These are phyloP conservation scores for Penicillium longicatenatum DNA, from an alignment of 495 filamentous ascomycete species.

Conservation along the genomic window DNA sequence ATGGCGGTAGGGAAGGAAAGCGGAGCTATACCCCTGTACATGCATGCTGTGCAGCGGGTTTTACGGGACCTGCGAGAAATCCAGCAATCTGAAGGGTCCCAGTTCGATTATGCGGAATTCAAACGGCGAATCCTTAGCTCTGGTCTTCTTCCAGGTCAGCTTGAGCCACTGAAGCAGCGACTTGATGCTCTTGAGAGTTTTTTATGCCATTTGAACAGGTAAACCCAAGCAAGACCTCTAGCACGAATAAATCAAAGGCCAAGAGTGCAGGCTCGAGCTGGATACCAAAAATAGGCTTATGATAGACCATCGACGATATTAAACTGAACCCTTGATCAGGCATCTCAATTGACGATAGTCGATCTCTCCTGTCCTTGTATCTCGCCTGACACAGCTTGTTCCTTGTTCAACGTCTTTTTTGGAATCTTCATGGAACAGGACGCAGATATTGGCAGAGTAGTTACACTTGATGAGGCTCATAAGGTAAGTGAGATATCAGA, in stretches of 20 bases:
- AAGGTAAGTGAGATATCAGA: slow-evolving; percentile 40
- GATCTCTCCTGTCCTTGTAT: slow-evolving; percentile 76
- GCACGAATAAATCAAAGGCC: not conserved
- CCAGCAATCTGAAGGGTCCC: slow-evolving; percentile 36
- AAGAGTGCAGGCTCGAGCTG: slow-evolving; percentile 9
- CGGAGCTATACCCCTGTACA: slow-evolving; percentile 59
- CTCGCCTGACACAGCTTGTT: slow-evolving; percentile 63
- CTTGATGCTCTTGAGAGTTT: slow-evolving; percentile 59
- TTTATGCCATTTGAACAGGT: slow-evolving; percentile 50
- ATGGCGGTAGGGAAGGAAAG: slow-evolving; percentile 61
- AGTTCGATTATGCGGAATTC: slow-evolving; percentile 60
- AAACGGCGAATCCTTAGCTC: slow-evolving; percentile 34
- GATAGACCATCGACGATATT: not conserved
- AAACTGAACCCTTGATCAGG: slow-evolving; percentile 24
- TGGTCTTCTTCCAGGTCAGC: slow-evolving; percentile 45
- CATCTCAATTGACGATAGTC: slow-evolving; percentile 66
- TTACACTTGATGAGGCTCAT: slow-evolving; percentile 64
- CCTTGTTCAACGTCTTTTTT: slow-evolving; percentile 68
- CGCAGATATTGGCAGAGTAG: slow-evolving; percentile 44
- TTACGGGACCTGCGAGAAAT: slow-evolving; percentile 59
- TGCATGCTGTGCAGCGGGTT: slow-evolving; percentile 57
- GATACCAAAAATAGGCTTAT: slow-evolving; percentile 13
- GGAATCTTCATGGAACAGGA: slow-evolving; percentile 58
- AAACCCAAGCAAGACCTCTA: not conserved
- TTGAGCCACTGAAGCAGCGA: slow-evolving; percentile 54